Conservation (phyloP, 2,329 filamentous ascomycete species). For the Emergomyces africanus region DNA sequence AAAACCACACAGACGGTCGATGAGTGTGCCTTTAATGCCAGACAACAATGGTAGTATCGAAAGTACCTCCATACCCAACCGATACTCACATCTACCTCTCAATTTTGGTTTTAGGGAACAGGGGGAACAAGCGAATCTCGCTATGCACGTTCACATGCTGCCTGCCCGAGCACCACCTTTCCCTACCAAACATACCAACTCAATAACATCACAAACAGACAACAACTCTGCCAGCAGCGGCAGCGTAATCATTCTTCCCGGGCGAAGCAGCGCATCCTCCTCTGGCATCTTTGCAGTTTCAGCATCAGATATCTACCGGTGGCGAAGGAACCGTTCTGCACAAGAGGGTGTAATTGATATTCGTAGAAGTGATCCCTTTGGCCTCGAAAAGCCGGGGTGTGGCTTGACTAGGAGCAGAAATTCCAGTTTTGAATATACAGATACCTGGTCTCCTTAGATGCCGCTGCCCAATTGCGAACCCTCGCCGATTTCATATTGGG, state of each 20-base stretch:
- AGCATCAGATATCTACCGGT: slow-evolving; percentile 10
- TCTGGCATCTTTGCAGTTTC: not conserved
- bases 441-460: not conserved
- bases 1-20: not conserved
- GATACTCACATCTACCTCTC: slow-evolving; percentile 4
- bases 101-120: slow-evolving; percentile 2
- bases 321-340: slow-evolving; percentile 7
- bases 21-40: not conserved
- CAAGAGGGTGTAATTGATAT: slow-evolving; percentile 14
- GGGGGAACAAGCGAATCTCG: not conserved
- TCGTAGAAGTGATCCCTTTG: slow-evolving; percentile 23
- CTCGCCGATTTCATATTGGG: not conserved
- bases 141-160: not conserved
- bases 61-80: slow-evolving; percentile 4
- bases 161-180: too few relatives aligned
- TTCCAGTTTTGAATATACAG: not conserved
- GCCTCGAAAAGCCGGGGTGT: slow-evolving; percentile 17
- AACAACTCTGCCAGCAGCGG: slow-evolving; percentile 15
- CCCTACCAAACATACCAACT: not conserved
- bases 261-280: slow-evolving; percentile 12
- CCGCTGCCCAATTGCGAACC: not conserved
- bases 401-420: not conserved
- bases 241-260: slow-evolving; percentile 18
- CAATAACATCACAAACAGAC: slow-evolving; percentile 1
- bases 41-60: not conserved